Percentiles rank a stretch among this genome's conserved stretches.
Evolutionary conservation across 2,329 filamentous ascomycete species (phyloP).

Genomic region (Phoma herbarum): DNA sequence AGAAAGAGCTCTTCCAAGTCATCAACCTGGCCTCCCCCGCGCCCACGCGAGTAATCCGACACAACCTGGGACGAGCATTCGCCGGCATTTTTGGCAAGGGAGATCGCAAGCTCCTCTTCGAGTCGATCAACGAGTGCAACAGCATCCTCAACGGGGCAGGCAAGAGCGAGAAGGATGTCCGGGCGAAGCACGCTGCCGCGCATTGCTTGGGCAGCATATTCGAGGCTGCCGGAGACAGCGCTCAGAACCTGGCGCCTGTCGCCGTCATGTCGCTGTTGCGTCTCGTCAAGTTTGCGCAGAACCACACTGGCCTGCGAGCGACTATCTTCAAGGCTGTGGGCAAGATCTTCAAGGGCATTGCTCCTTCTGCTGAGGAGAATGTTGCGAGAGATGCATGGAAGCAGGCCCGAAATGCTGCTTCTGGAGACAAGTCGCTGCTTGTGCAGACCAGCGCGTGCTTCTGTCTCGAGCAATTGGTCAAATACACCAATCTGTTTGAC

Average conservation of each 20-base stretch:
- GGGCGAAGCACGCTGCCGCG: slow-evolving; percentile 85
- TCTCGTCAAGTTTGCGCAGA: slow-evolving; percentile 79
- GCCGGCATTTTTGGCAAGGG: slow-evolving; percentile 83
- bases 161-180: slow-evolving; percentile 80
- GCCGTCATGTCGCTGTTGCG: slow-evolving; percentile 77
- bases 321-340: slow-evolving; percentile 78
- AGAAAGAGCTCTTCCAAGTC: slow-evolving; percentile 93
- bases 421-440: slow-evolving; percentile 81
- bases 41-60: slow-evolving; percentile 87
- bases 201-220: slow-evolving; percentile 89
- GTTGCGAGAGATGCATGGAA: slow-evolving; percentile 95
- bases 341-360: slow-evolving; percentile 79
- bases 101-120: slow-evolving; percentile 90
- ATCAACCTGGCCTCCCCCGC: slow-evolving; percentile 82
- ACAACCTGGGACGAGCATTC: slow-evolving; percentile 86
- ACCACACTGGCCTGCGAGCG: slow-evolving; percentile 82
- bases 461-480: slow-evolving; percentile 77
- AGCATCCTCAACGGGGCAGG: slow-evolving; percentile 71
- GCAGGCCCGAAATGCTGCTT: slow-evolving; percentile 78
- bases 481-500: slow-evolving; percentile 81
- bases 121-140: slow-evolving; percentile 90
- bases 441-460: slow-evolving; percentile 81
- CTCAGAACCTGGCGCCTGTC: slow-evolving; percentile 81
- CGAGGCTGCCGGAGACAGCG: slow-evolving; percentile 91
- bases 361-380: slow-evolving; percentile 79